Conservation (phyloP, 768 basidiomycete species). For the Pisolithus tinctorius region DNA sequence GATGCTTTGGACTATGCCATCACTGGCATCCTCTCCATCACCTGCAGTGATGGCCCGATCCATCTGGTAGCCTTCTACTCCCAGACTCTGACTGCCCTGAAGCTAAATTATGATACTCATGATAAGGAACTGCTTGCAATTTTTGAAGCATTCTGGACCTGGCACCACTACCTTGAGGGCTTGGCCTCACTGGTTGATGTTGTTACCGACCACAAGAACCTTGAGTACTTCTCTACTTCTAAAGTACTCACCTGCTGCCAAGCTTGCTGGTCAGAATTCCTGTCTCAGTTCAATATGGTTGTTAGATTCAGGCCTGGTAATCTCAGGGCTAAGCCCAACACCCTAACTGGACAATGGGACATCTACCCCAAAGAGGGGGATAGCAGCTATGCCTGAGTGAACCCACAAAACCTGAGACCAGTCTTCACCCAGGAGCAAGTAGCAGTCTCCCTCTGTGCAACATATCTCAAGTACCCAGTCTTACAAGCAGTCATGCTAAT, state of each 20-base stretch:
- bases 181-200: neutral
- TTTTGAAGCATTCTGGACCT: conserved; percentile 29
- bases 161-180: conserved; percentile 26
- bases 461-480: neutral
- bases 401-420: neutral
- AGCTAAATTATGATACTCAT: conserved; percentile 40
- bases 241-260: conserved; percentile 7
- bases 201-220: conserved; percentile 31
- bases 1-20: neutral
- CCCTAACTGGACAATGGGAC: too few relatives aligned
- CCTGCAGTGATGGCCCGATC: conserved; percentile 7
- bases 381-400: neutral
- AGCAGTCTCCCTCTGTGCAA: neutral
- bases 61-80: conserved; percentile 32
- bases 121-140: conserved; percentile 35
- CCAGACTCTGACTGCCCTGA: conserved; percentile 10
- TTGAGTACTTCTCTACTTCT: conserved; percentile 30
- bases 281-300: conserved; percentile 28
- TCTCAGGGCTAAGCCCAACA: neutral
- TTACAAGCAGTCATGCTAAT: neutral
- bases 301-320: neutral
- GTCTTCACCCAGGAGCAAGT: neutral
- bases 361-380: too few relatives aligned
- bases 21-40: neutral
- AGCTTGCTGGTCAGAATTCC: conserved; percentile 28